Conservation (phyloP, 306 rosid genomes). For the Psophocarpus tetragonolobus region DNA sequence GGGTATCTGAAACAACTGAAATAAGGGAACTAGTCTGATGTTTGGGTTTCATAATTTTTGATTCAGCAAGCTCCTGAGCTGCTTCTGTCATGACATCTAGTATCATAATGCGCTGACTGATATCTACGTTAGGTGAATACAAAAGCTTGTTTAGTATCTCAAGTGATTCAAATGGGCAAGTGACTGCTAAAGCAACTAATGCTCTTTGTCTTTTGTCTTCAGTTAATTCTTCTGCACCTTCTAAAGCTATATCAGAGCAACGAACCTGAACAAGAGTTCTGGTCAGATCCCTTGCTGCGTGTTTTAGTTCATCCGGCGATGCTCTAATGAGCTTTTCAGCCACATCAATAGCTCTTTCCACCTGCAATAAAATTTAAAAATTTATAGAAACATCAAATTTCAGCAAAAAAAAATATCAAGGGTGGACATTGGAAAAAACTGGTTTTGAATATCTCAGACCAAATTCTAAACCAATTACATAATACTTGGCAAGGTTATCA, state of each 20-base stretch:
- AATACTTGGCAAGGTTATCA: too few relatives aligned
- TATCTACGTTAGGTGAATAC: constrained; percentile 86
- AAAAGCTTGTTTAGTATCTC: constrained; percentile 72
- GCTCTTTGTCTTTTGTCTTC: constrained; percentile 92
- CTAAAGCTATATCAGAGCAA: constrained; percentile 88
- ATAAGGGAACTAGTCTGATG: constrained; percentile 61
- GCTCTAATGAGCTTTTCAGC: constrained; percentile 87
- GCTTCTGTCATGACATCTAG: constrained; percentile 94
- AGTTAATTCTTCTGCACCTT: constrained; percentile 84
- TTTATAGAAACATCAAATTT: constrained; percentile 27
- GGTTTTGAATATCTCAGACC: constrained; percentile 22
- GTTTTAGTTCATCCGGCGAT: constrained; percentile 91
- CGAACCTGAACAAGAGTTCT: constrained; percentile 89
- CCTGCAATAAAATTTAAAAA: constrained; percentile 47
- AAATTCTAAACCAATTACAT: background rate
- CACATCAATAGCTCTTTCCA: constrained; percentile 85
- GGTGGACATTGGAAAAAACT: constrained; percentile 23
- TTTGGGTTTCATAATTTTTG: constrained; percentile 59
- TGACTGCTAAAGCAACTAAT: constrained; percentile 75
- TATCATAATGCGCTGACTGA: constrained; percentile 90
- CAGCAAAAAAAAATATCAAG: constrained; percentile 13
- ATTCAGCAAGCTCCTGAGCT: constrained; percentile 84
- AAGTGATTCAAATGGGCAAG: constrained; percentile 73
- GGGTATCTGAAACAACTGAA: constrained; percentile 70
- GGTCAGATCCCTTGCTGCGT: constrained; percentile 70